These are phyloP conservation scores for Colletotrichum liaoningense DNA, from an alignment of 2,329 filamentous ascomycete genomes.

Conservation along the genomic window DNA sequence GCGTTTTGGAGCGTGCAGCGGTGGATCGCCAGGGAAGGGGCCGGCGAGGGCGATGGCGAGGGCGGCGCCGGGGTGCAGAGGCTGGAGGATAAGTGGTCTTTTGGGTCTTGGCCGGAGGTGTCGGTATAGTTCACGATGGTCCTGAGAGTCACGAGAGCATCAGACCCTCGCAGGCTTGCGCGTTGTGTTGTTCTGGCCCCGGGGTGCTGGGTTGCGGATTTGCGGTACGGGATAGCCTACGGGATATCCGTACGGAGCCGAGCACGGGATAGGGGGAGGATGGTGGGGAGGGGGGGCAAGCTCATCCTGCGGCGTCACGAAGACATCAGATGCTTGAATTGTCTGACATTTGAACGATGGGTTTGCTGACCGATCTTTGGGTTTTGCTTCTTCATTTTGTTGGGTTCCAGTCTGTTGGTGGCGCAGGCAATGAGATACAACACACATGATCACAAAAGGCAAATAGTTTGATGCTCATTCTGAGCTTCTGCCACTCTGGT, in stretches of 20 bases:
- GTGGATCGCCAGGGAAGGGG: conserved; percentile 40
- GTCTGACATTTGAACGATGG: neutral
- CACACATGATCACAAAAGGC: neutral
- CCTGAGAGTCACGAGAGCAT: neutral
- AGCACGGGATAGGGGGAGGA: neutral
- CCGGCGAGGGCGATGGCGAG: too few species aligned
- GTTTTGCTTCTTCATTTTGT: neutral
- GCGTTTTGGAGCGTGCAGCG: conserved; percentile 43
- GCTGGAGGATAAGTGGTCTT: conserved; percentile 32
- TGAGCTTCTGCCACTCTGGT: conserved; percentile 36
- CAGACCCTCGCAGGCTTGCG: conserved; percentile 14
- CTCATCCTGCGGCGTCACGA: neutral
- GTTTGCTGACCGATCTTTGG: neutral
- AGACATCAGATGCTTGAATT: neutral
- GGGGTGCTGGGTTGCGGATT: neutral
- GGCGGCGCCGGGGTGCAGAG: conserved; percentile 18
- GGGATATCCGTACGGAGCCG: neutral
- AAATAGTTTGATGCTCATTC: neutral
- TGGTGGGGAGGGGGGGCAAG: neutral
- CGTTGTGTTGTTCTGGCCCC: neutral
- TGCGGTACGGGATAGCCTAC: neutral
- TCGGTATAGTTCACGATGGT: neutral
- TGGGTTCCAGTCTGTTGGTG: neutral
- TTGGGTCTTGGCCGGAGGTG: conserved; percentile 3
- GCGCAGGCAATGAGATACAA: neutral